phyloP scores from a whole-genome alignment of 1,284 basidiomycete species.

The Grifola frondosa region DNA sequence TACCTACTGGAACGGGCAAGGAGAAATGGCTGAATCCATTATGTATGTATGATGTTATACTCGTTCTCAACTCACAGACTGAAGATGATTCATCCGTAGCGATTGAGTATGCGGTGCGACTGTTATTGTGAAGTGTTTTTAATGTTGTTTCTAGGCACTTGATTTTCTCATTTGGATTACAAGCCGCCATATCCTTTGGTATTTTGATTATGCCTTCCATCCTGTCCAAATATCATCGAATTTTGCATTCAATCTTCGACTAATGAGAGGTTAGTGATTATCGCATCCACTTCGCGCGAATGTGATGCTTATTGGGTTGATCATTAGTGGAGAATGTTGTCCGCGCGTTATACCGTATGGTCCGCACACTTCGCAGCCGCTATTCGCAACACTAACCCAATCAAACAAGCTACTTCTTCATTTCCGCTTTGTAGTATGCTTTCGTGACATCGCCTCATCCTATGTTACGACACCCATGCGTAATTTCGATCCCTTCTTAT shows the following conservation, averaged over 20 bases:
- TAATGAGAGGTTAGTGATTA: constrained; percentile 64
- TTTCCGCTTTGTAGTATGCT: constrained; percentile 71
- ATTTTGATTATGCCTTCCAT: constrained; percentile 67
- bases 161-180: constrained; percentile 87
- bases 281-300: neutral
- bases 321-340: constrained; percentile 68
- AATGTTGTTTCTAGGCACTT: constrained; percentile 54
- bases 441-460: constrained; percentile 59
- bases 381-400: constrained; percentile 60
- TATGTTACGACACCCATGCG: constrained; percentile 82
- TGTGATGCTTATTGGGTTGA: constrained; percentile 3
- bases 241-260: constrained; percentile 79
- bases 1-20: constrained; percentile 59
- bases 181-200: constrained; percentile 73
- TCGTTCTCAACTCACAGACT: neutral
- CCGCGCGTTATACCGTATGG: constrained; percentile 65
- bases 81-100: constrained; percentile 35
- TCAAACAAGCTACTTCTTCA: constrained; percentile 57
- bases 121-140: constrained; percentile 4
- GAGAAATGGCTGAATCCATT: constrained; percentile 79
- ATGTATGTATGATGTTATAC: constrained; percentile 44
- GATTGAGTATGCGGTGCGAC: constrained; percentile 50
- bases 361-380: constrained; percentile 38
- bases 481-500: constrained; percentile 71
- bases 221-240: constrained; percentile 79